phyloP scores from a whole-genome alignment of 129 eudicot genomes.

The Smallanthus sonchifolius region DNA sequence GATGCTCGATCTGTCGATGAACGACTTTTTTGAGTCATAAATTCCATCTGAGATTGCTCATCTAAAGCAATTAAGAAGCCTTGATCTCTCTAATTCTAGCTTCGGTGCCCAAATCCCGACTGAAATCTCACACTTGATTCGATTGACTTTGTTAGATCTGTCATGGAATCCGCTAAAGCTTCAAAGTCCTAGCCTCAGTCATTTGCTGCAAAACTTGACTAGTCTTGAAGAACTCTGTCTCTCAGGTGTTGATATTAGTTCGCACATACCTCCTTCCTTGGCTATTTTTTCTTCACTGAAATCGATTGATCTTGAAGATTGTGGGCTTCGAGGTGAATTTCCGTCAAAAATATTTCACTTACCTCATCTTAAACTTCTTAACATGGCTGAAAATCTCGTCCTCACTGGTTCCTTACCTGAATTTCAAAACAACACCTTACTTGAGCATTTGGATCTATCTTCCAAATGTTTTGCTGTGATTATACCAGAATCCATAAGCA shows the following conservation, averaged over 20 bases:
- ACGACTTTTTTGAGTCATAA: neutral
- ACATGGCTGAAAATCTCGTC: neutral
- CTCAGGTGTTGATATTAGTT: neutral
- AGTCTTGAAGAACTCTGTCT: slow-evolving; percentile 13
- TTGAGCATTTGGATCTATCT: neutral
- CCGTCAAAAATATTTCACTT: slow-evolving; percentile 17
- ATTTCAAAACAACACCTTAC: slow-evolving; percentile 15
- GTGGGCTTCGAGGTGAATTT: slow-evolving; percentile 7
- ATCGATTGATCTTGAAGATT: neutral
- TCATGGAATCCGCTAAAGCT: slow-evolving; percentile 14
- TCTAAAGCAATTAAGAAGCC: slow-evolving; percentile 1
- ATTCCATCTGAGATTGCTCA: neutral
- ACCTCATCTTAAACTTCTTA: slow-evolving; percentile 15
- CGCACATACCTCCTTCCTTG: slow-evolving; percentile 10
- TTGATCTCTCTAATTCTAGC: neutral
- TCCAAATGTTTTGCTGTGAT: slow-evolving; percentile 17
- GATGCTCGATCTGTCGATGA: neutral
- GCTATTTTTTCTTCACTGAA: slow-evolving; percentile 16
- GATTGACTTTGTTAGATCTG: neutral
- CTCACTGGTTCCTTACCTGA: slow-evolving; percentile 28
- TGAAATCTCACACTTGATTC: neutral
- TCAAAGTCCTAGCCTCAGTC: slow-evolving; percentile 6
- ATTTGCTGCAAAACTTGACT: slow-evolving; percentile 20
- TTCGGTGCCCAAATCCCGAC: neutral
- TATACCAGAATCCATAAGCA: slow-evolving; percentile 30